Evolutionary conservation across 768 basidiomycete species (phyloP), one percentile per base, ranked within the genome.

Genomic region (Boletus pseudopeckii): DNA sequence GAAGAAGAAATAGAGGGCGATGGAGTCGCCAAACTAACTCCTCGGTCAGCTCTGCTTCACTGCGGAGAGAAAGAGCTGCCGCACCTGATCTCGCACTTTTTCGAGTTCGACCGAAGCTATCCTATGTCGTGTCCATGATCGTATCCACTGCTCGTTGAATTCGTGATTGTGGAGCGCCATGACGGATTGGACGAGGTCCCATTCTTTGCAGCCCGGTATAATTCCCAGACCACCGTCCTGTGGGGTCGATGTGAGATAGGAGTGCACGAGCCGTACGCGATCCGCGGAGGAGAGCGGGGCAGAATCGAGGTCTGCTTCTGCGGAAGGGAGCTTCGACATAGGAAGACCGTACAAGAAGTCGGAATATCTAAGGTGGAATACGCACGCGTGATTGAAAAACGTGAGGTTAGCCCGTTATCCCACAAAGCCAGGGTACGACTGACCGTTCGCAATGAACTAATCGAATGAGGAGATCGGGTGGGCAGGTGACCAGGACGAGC

Each of bases 1-100:
- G 75, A 96, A 97, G 45, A 83, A 81, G 71, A 95, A 98, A 73
- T 99, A 95, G 34, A 92, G 79, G 2, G 92, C 90, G 15, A 93
- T 73, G 1, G 83, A 78, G 64, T 90, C 90, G 11, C 93, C 93
- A 59, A 91, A 92, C 81, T 84, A 51, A 11, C 24, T 0, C 44
- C 26, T 17, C 22, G 14, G 32, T 60, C 15, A 59, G 50, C 36
- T 37, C 11, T 53, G 45, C 26, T 32, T 26, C 33, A 39, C 6
- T 38, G n/a, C 1, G 15, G 17, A n/a, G 39, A 1, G 36, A 38
- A 10, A 39, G 6, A n/a, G 22, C 14, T 10, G 10, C 20, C 77
- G 49, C 47, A 84, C 88, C 72, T 91, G 87, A 58, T 86, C 80
- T 38, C 87, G 81, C 44, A 96, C 81, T 51, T 79, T 78, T 45